Evolutionary conservation across 257 asterid species (phyloP).

Genomic region (Ilex aquifolium): DNA sequence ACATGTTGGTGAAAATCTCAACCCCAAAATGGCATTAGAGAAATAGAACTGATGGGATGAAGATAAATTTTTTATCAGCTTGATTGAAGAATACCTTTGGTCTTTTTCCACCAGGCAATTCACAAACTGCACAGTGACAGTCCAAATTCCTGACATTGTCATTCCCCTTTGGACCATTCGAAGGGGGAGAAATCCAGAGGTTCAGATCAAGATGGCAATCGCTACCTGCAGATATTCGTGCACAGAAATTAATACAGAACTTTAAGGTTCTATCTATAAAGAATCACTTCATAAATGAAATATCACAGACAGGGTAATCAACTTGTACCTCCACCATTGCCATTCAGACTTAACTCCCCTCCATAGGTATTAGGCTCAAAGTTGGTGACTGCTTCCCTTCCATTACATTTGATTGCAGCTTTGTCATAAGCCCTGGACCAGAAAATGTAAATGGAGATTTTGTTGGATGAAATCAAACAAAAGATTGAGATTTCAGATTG

Average conservation of each 20-base stretch:
- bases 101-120: slow-evolving; percentile 43
- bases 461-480: slow-evolving; percentile 13
- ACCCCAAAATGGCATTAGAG: too few relatives aligned
- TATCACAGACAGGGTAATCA: background rate
- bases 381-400: slow-evolving; percentile 65
- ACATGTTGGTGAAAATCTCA: too few relatives aligned
- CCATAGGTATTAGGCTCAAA: slow-evolving; percentile 43
- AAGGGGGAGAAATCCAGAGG: slow-evolving; percentile 73
- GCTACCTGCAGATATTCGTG: slow-evolving; percentile 36
- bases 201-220: slow-evolving; percentile 73
- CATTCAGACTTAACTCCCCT: slow-evolving; percentile 31
- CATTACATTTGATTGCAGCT: slow-evolving; percentile 57
- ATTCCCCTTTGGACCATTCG: slow-evolving; percentile 28
- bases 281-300: background rate
- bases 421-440: slow-evolving; percentile 75
- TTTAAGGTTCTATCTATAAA: background rate
- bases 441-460: slow-evolving; percentile 18
- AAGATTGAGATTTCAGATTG: slow-evolving; percentile 7
- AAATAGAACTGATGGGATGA: too few relatives aligned
- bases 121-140: slow-evolving; percentile 25
- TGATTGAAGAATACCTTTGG: slow-evolving; percentile 38
- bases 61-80: slow-evolving; percentile 3
- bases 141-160: slow-evolving; percentile 23
- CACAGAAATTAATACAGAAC: too few relatives aligned
- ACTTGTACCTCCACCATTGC: slow-evolving; percentile 41